Conservation (phyloP, 169 alveolate species). For the Plasmodium chabaudi region DNA sequence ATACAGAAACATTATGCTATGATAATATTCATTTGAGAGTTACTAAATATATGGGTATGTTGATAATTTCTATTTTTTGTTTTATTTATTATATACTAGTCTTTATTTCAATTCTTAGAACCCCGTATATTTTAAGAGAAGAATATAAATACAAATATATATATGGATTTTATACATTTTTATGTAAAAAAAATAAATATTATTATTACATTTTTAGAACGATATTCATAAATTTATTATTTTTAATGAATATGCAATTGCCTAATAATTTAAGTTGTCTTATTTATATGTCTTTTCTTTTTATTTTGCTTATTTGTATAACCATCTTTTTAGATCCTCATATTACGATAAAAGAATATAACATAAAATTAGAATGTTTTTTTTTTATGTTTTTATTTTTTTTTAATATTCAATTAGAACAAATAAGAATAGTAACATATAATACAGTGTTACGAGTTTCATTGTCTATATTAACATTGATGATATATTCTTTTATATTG, state of each 20-base stretch:
- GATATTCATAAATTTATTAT: conserved; percentile 43
- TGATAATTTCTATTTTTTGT: conserved; percentile 12
- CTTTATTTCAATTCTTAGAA: conserved; percentile 30
- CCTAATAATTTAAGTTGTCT: conserved; percentile 50
- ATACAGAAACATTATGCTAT: conserved; percentile 39
- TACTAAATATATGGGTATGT: conserved; percentile 30
- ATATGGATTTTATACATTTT: conserved; percentile 71
- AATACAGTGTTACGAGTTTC: conserved; percentile 26
- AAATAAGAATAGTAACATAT: conserved; percentile 66
- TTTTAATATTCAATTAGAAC: conserved; percentile 72
- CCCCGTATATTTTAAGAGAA: background rate
- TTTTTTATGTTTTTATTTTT: conserved; percentile 73
- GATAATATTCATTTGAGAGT: conserved; percentile 12
- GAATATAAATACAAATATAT: conserved; percentile 38
- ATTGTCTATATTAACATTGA: conserved; percentile 41
- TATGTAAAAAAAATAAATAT: conserved; percentile 31
- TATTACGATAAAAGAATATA: conserved; percentile 13
- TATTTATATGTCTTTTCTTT: conserved; percentile 29
- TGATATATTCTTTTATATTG: conserved; percentile 63
- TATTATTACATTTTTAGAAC: conserved; percentile 55
- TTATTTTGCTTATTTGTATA: conserved; percentile 54
- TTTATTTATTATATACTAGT: conserved; percentile 32
- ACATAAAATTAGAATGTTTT: conserved; percentile 36
- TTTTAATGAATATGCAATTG: conserved; percentile 31
- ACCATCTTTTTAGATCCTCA: conserved; percentile 49